Conservation (phyloP, 2,329 filamentous ascomycete species). For the Stemphylium vesicarium region DNA sequence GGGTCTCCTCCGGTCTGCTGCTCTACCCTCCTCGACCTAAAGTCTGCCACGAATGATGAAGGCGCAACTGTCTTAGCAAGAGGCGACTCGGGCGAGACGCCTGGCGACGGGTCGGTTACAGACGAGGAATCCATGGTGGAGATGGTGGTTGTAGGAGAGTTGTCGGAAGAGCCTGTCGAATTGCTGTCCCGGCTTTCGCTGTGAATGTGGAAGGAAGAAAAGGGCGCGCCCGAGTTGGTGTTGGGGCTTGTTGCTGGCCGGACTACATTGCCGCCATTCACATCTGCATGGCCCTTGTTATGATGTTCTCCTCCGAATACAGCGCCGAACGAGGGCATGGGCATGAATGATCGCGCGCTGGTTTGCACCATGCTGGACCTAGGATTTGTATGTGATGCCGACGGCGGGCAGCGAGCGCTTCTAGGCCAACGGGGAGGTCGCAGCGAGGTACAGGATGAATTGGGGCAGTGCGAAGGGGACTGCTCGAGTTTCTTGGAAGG, state of each 20-base stretch:
- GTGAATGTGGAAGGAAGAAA: slow-evolving; percentile 59
- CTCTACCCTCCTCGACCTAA: slow-evolving; percentile 47
- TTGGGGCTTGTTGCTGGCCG: slow-evolving; percentile 46
- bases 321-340: slow-evolving; percentile 77
- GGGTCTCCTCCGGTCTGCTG: slow-evolving; percentile 56
- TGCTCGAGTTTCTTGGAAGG: slow-evolving; percentile 38
- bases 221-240: slow-evolving; percentile 40
- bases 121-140: slow-evolving; percentile 92
- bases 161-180: slow-evolving; percentile 89
- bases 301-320: slow-evolving; percentile 70
- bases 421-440: slow-evolving; percentile 23
- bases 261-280: slow-evolving; percentile 41
- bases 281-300: slow-evolving; percentile 55
- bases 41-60: slow-evolving; percentile 69
- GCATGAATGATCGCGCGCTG: slow-evolving; percentile 46
- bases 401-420: slow-evolving; percentile 27
- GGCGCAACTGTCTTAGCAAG: slow-evolving; percentile 74
- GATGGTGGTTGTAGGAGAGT: slow-evolving; percentile 91
- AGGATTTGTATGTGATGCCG: slow-evolving; percentile 21
- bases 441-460: slow-evolving; percentile 7
- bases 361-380: slow-evolving; percentile 49
- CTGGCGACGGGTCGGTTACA: slow-evolving; percentile 87
- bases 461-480: slow-evolving; percentile 19
- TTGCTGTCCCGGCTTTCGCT: slow-evolving; percentile 78
- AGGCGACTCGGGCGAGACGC: slow-evolving; percentile 87